These are phyloP conservation scores for Termitomyces sp. DNA, from an alignment of 768 basidiomycete genomes.

Conservation along the genomic window DNA sequence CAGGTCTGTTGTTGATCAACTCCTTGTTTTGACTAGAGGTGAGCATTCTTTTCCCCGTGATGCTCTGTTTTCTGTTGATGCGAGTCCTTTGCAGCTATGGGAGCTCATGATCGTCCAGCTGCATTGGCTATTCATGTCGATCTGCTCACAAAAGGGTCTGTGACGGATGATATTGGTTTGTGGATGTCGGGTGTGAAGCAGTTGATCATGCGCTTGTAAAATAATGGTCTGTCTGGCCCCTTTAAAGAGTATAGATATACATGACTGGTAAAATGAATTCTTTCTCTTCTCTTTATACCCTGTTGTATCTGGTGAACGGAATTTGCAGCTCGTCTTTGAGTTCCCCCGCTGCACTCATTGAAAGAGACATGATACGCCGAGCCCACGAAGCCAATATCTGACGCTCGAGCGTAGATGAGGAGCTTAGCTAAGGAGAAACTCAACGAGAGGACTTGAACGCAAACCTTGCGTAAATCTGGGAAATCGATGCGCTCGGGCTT, in stretches of 20 bases:
- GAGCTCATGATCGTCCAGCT: conserved; percentile 65
- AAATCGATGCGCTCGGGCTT: too few species aligned
- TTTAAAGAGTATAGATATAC: not conserved
- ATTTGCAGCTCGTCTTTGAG: too few species aligned
- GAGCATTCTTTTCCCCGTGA: conserved; percentile 9
- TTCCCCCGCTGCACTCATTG: too few species aligned
- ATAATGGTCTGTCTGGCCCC: not conserved
- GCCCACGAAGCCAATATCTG: too few species aligned
- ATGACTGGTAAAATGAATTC: conserved; percentile 3
- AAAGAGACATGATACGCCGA: too few species aligned
- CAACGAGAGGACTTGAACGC: too few species aligned
- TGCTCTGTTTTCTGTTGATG: not conserved
- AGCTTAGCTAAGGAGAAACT: too few species aligned
- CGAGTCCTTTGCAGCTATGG: conserved; percentile 57
- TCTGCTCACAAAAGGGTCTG: conserved; percentile 71
- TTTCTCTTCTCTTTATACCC: not conserved
- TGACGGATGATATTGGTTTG: conserved; percentile 76
- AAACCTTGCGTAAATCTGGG: too few species aligned
- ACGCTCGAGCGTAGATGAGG: too few species aligned
- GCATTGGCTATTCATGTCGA: conserved; percentile 85
- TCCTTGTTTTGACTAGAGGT: conserved; percentile 74
- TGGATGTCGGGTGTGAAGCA: conserved; percentile 93
- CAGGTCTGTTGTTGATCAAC: conserved; percentile 60
- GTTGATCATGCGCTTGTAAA: conserved; percentile 64
- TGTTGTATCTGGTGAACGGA: too few species aligned